Base-by-base conservation (phyloP, 2,329 filamentous ascomycete species). In the Verruconis gallopava region DNA sequence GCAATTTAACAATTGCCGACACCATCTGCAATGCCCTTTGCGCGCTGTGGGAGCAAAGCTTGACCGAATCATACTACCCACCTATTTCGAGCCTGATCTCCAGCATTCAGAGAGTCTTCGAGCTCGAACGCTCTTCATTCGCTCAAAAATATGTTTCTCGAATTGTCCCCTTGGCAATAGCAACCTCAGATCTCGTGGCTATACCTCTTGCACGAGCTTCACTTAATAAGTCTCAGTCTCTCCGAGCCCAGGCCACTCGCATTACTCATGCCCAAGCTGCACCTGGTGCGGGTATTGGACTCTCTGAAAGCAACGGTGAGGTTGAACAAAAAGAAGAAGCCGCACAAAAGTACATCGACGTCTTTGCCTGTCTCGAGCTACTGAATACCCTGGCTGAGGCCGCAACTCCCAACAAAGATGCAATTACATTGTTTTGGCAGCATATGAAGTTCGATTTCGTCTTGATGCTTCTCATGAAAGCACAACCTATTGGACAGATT, bases 41-140 rank as follows among this genome's bases (percentile, higher is more conserved):
- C 38, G 66, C 70, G 13, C 57, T 89, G 12, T 89, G 84, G 82
- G 67, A 68, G 13, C 69, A 68, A 15, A 86, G 82, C 53, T 61
- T 79, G 4, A 64, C 71, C 9, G 81, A 88, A 50, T 66, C 67
- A 48, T 72, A 67, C 51, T 75, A 77, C 52, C 63, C 65, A 9
- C 79, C 82, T 0, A 66, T 86, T 32, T 72, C 72, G 47, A 66
- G 84, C 28, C 62, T 89, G 3, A 63, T 81, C 17, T 72, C 79
- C 17, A 64, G 84, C 22, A 54, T 85, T 11, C 66, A 71, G 11
- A 79, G 80, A 47, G 72, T 78, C 1, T 61, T 86, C 3, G 70
- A 75, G 36, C 64, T 75, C 3, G 72, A 83, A 52, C 72, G 75
- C 0, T 63, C 69, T 2, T 64, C 67, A 4, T 69, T 79, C 11